Percentiles rank a stretch among this genome's conserved stretches.
phyloP scores from a whole-genome alignment of 2,329 filamentous ascomycete genomes.

The Cladosporium cucumerinum region DNA sequence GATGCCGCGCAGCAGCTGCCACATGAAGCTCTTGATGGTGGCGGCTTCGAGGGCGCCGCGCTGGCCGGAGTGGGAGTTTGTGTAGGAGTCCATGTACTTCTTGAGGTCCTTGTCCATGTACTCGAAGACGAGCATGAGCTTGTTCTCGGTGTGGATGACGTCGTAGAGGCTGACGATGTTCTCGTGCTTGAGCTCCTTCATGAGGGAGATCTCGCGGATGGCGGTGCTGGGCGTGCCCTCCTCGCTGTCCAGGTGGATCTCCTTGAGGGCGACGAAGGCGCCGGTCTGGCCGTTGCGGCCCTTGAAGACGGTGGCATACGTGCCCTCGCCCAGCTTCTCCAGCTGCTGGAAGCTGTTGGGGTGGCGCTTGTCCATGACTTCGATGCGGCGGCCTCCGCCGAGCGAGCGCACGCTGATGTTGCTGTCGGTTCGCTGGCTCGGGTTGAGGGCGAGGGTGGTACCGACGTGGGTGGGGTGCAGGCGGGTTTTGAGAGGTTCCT shows the following conservation, averaged over 20 bases:
- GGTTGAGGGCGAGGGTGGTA: slow-evolving; percentile 41
- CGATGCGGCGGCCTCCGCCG: slow-evolving; percentile 41
- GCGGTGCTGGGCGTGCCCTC: slow-evolving; percentile 96
- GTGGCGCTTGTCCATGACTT: slow-evolving; percentile 83
- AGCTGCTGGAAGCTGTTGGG: slow-evolving; percentile 98
- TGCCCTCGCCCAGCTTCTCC: slow-evolving; percentile 96
- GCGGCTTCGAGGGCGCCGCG: slow-evolving; percentile 81
- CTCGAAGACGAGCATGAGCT: slow-evolving; percentile 98
- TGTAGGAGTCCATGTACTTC: slow-evolving; percentile 82
- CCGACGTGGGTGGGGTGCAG: slow-evolving; percentile 49
- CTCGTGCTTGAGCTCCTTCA: slow-evolving; percentile 99
- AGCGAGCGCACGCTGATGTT: slow-evolving; percentile 50
- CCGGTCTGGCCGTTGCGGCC: slow-evolving; percentile 95
- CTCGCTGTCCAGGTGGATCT: slow-evolving; percentile 97
- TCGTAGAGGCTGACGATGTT: slow-evolving; percentile 97
- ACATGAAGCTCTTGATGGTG: slow-evolving; percentile 99
- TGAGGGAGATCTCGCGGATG: slow-evolving; percentile 96
- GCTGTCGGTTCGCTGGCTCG: slow-evolving; percentile 47
- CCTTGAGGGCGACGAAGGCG: slow-evolving; percentile 93
- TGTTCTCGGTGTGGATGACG: slow-evolving; percentile 99
- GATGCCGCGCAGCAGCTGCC: slow-evolving; percentile 90
- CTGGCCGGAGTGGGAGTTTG: slow-evolving; percentile 65
- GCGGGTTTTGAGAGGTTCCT: slow-evolving; percentile 43
- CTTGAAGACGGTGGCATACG: slow-evolving; percentile 99
- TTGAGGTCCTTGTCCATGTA: slow-evolving; percentile 98